Percentiles rank a stretch among this genome's conserved stretches.
Conservation (phyloP, 345 rosid genomes). For the Eucalyptus sp. region DNA sequence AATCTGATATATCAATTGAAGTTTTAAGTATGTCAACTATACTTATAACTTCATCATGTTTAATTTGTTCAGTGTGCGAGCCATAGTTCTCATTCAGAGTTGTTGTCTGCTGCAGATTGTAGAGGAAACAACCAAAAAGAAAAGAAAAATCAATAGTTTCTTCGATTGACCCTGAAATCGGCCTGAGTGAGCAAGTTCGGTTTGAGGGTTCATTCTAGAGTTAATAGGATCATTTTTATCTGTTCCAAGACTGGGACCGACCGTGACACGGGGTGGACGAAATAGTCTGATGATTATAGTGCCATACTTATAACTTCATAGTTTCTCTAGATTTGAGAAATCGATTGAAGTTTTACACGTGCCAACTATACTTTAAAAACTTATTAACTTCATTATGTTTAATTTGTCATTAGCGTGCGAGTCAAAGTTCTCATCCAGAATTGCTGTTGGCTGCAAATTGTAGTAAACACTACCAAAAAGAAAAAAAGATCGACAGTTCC, state of each 20-base stretch:
- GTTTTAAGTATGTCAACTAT: not conserved
- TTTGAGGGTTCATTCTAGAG: not conserved
- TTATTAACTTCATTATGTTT: not conserved
- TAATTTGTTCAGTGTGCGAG: too few relatives aligned
- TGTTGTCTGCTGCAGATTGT: too few relatives aligned
- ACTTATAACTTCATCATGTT: not conserved
- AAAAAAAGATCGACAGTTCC: accelerated
- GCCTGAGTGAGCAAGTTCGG: not conserved
- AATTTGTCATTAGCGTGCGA: not conserved
- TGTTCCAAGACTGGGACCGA: not conserved
- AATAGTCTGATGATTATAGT: not conserved
- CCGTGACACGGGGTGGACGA: not conserved
- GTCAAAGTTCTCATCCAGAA: not conserved
- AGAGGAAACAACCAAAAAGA: too few relatives aligned
- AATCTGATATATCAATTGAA: not conserved
- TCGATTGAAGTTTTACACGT: not conserved
- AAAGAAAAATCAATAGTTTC: too few relatives aligned
- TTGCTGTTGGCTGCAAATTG: not conserved
- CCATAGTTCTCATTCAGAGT: too few relatives aligned
- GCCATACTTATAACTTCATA: not conserved
- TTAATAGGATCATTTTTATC: not conserved
- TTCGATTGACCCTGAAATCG: not conserved
- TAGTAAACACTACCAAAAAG: not conserved
- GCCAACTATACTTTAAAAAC: not conserved
- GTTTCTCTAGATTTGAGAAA: not conserved